A percentile compares a stretch with the other conserved stretches of the same genome.
These are phyloP conservation scores for Sesbania bispinosa DNA, from an alignment of 306 rosid species.

Conservation along the genomic window DNA sequence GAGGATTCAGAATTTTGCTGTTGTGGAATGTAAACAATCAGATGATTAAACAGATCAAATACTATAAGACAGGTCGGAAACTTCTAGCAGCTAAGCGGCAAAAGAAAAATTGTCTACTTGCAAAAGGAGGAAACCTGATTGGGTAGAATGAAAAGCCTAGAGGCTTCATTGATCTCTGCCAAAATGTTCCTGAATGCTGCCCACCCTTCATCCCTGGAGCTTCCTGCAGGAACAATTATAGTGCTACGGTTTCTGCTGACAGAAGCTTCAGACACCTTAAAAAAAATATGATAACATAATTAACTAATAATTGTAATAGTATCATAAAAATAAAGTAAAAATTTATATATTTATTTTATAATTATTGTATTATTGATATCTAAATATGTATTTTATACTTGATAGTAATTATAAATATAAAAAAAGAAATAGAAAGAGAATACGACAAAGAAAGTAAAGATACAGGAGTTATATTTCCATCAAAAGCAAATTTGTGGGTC, in stretches of 20 bases:
- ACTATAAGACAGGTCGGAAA: slow-evolving; percentile 16
- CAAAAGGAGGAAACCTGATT: slow-evolving; percentile 70
- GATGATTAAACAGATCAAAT: slow-evolving; percentile 27
- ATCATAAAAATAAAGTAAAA: too few relatives aligned
- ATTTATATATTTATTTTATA: too few relatives aligned
- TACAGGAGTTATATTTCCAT: too few relatives aligned
- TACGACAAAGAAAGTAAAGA: too few relatives aligned
- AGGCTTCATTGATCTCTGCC: slow-evolving; percentile 95
- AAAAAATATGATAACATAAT: too few relatives aligned
- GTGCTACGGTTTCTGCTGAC: slow-evolving; percentile 98
- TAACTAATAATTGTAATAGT: too few relatives aligned
- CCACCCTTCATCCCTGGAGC: slow-evolving; percentile 96
- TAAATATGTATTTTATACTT: too few relatives aligned
- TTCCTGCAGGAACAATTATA: slow-evolving; percentile 98
- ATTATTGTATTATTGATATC: too few relatives aligned
- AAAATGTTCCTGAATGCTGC: slow-evolving; percentile 93
- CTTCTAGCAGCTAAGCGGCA: slow-evolving; percentile 1
- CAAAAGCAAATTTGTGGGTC: too few relatives aligned
- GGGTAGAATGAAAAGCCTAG: slow-evolving; percentile 87
- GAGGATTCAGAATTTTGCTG: slow-evolving; percentile 92
- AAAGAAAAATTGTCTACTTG: neutral
- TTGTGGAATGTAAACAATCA: slow-evolving; percentile 31
- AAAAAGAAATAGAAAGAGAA: too few relatives aligned
- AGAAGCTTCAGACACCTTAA: slow-evolving; percentile 96
- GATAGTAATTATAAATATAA: too few relatives aligned